A percentile compares a stretch with the other conserved stretches of the same genome.
Conservation (phyloP, 129 eudicot genomes). For the Lonicera japonica region DNA sequence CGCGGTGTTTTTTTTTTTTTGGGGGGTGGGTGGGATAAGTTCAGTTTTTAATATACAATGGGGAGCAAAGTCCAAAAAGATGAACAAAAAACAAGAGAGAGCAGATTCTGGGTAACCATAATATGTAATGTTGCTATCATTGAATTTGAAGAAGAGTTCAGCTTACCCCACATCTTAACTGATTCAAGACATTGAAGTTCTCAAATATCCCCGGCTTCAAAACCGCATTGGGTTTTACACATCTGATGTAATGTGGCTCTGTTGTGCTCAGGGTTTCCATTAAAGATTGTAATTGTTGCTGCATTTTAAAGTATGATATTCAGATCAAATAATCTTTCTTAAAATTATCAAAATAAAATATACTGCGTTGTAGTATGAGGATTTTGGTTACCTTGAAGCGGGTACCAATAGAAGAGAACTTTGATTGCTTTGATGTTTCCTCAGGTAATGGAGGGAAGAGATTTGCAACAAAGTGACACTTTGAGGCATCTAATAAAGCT, state of each 20-base stretch:
- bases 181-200: slow-evolving; percentile 83
- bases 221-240: slow-evolving; percentile 91
- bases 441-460: slow-evolving; percentile 79
- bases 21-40: too few species aligned
- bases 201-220: slow-evolving; percentile 97
- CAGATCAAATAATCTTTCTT: slow-evolving; percentile 3
- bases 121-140: neutral
- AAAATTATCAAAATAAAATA: slow-evolving; percentile 4
- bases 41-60: too few species aligned
- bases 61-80: too few species aligned
- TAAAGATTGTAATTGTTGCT: slow-evolving; percentile 95
- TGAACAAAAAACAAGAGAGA: too few species aligned
- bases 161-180: slow-evolving; percentile 96
- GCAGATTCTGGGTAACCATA: too few species aligned
- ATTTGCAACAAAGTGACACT: slow-evolving; percentile 70
- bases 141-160: slow-evolving; percentile 7
- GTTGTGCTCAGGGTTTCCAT: slow-evolving; percentile 98
- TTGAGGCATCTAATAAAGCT: slow-evolving; percentile 75
- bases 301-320: slow-evolving; percentile 21
- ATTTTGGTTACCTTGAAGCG: slow-evolving; percentile 71
- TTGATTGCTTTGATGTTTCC: slow-evolving; percentile 90
- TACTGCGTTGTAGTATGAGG: neutral
- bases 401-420: slow-evolving; percentile 94
- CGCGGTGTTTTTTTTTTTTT: too few species aligned
- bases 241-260: slow-evolving; percentile 98